These are phyloP conservation scores for Biscutella auriculata DNA, from an alignment of 441 rosid species.

Conservation along the genomic window DNA sequence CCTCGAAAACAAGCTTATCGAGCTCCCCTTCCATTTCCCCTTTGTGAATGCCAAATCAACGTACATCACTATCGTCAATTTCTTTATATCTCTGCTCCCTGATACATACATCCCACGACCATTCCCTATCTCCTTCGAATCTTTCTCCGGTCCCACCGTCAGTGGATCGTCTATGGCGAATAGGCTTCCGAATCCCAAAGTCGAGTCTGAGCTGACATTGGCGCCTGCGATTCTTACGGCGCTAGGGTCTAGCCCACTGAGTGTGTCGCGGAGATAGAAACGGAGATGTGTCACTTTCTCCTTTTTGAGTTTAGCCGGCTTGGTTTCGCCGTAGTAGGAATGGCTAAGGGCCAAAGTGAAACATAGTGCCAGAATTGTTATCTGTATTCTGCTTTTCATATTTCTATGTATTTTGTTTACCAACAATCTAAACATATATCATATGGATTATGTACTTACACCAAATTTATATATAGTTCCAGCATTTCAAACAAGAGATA, in stretches of 20 bases:
- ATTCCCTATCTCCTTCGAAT: constrained; percentile 29
- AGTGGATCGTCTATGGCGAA: constrained; percentile 29
- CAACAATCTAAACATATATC: too few species aligned
- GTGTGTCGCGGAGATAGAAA: constrained; percentile 39
- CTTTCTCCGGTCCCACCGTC: constrained; percentile 27
- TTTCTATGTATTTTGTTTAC: too few species aligned
- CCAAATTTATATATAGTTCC: too few species aligned
- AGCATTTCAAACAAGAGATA: too few species aligned
- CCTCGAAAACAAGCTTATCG: constrained; percentile 32
- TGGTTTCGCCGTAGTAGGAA: constrained; percentile 11
- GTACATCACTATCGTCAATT: constrained; percentile 23
- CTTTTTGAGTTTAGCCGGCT: background rate
- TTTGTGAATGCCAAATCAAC: constrained; percentile 32
- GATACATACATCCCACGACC: constrained; percentile 37
- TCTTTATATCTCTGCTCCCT: background rate
- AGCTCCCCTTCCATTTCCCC: constrained; percentile 33
- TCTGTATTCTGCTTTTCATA: background rate
- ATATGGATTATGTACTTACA: too few species aligned
- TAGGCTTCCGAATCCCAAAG: constrained; percentile 25
- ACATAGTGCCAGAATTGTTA: background rate
- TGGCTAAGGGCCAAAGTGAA: background rate
- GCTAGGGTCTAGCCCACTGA: constrained; percentile 27
- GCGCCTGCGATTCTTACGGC: constrained; percentile 31
- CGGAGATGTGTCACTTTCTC: constrained; percentile 25
- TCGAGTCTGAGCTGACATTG: background rate